These are phyloP conservation scores for Chlorella sp. DNA, from an alignment of 139 green algal genomes.

Conservation along the genomic window DNA sequence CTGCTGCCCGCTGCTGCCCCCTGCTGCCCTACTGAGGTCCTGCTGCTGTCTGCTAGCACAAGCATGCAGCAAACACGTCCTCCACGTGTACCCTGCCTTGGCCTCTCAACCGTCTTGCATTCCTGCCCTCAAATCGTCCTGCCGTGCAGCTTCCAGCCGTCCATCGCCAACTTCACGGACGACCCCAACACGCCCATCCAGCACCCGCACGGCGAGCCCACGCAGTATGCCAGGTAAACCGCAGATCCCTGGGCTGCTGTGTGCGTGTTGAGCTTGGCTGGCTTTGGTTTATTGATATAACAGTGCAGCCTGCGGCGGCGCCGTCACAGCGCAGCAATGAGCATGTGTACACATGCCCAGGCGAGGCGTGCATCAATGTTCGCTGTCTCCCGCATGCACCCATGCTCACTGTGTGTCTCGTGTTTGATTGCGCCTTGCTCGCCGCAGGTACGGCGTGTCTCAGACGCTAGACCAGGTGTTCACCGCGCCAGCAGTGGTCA, in stretches of 20 bases:
- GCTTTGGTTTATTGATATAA: background rate
- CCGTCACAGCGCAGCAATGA: too few relatives aligned
- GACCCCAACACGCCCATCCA: constrained; percentile 32
- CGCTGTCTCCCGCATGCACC: too few relatives aligned
- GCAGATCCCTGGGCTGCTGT: background rate
- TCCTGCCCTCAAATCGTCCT: background rate
- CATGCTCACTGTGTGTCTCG: too few relatives aligned
- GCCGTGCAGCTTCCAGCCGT: constrained; percentile 21
- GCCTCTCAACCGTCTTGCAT: background rate
- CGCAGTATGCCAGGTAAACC: constrained; percentile 40
- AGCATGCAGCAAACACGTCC: too few relatives aligned
- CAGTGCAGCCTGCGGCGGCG: too few relatives aligned
- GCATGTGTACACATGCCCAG: too few relatives aligned
- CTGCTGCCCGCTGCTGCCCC: too few relatives aligned
- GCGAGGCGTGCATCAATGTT: too few relatives aligned
- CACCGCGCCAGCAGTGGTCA: constrained; percentile 72
- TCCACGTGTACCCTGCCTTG: too few relatives aligned
- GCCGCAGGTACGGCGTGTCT: constrained; percentile 62
- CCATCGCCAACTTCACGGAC: constrained; percentile 39
- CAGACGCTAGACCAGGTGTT: constrained; percentile 82
- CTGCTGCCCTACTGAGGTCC: too few relatives aligned
- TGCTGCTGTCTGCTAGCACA: too few relatives aligned
- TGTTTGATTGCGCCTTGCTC: background rate
- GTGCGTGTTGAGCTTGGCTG: too few relatives aligned
- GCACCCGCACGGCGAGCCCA: constrained; percentile 38